These are phyloP conservation scores for Cymbopogon flexuosus DNA, from an alignment of 202 grass and related monocot species.

Conservation along the genomic window DNA sequence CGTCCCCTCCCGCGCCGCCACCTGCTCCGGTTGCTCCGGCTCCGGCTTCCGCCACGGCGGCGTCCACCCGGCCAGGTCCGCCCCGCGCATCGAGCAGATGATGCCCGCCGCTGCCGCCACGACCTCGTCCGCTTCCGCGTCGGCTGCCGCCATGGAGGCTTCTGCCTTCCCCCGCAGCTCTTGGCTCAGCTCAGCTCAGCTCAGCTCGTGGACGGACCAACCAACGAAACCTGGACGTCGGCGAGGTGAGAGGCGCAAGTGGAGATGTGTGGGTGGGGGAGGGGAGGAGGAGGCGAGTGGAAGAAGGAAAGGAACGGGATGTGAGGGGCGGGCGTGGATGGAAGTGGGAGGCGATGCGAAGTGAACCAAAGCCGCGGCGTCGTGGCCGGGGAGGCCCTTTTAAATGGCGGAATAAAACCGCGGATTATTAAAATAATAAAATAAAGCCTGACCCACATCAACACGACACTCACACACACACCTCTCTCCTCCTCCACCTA, in stretches of 20 bases:
- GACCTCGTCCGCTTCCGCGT: slow-evolving; percentile 22
- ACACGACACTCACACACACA: slow-evolving; percentile 36
- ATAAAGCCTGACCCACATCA: background rate
- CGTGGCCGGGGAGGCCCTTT: slow-evolving; percentile 22
- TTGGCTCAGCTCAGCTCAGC: no score
- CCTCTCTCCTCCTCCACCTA: background rate
- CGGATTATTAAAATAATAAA: slow-evolving; percentile 14
- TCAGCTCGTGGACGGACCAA: background rate
- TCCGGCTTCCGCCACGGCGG: slow-evolving; percentile 35
- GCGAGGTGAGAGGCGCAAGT: no score
- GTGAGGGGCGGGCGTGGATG: background rate
- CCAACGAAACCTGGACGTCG: background rate
- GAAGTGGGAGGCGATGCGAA: background rate
- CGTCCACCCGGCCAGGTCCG: slow-evolving; percentile 49
- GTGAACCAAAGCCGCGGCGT: slow-evolving; percentile 12
- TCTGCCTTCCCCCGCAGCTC: no score
- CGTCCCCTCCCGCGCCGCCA: background rate
- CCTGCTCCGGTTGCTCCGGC: background rate
- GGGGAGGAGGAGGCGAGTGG: background rate
- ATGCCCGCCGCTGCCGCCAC: slow-evolving; percentile 40
- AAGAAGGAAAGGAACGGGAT: slow-evolving; percentile 10
- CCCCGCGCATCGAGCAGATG: slow-evolving; percentile 50
- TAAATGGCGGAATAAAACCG: slow-evolving; percentile 50
- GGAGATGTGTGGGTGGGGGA: background rate
- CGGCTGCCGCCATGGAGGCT: background rate